A percentile compares a stretch with the other conserved stretches of the same genome.
phyloP scores from a whole-genome alignment of 805 yeast species.

The Starmerella sp. region DNA sequence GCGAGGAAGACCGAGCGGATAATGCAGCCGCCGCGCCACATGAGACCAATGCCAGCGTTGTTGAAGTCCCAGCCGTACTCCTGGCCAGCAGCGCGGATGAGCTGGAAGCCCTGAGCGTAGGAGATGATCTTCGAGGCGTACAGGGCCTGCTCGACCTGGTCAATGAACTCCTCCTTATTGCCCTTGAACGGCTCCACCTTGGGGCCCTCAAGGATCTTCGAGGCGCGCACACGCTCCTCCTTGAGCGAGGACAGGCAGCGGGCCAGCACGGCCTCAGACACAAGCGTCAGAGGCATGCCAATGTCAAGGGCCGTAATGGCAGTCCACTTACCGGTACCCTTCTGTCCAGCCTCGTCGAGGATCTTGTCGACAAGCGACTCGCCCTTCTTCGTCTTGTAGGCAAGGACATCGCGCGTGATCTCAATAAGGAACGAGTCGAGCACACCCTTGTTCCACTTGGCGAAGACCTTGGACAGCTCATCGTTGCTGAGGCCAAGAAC shows the following conservation, averaged over 20 bases:
- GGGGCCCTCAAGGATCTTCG: constrained; percentile 73
- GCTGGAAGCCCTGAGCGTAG: constrained; percentile 99
- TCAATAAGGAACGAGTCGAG: constrained; percentile 93
- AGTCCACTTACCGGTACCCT: constrained; percentile 99
- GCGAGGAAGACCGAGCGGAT: constrained; percentile 97
- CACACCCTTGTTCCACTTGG: constrained; percentile 94
- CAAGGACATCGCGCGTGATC: constrained; percentile 90
- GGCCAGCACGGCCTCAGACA: constrained; percentile 97
- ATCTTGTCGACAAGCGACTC: constrained; percentile 92
- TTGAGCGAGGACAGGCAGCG: constrained; percentile 92
- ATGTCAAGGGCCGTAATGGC: constrained; percentile 95
- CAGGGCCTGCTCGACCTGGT: constrained; percentile 92
- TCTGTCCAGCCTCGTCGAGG: constrained; percentile 94
- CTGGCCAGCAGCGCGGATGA: constrained; percentile 94
- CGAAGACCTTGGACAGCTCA: constrained; percentile 88
- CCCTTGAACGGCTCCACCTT: constrained; percentile 44
- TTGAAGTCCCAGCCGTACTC: constrained; percentile 95
- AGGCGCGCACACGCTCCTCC: constrained; percentile 80
- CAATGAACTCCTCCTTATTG: constrained; percentile 75
- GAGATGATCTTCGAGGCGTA: constrained; percentile 98
- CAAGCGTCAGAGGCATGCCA: constrained; percentile 96
- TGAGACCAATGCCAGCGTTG: constrained; percentile 95
- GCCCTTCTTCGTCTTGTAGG: constrained; percentile 81
- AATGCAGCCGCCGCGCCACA: constrained; percentile 99
- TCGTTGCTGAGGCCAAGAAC: constrained; percentile 79